phyloP scores from a whole-genome alignment of 495 filamentous ascomycete genomes.

The Sabuloglossum arenarium region DNA sequence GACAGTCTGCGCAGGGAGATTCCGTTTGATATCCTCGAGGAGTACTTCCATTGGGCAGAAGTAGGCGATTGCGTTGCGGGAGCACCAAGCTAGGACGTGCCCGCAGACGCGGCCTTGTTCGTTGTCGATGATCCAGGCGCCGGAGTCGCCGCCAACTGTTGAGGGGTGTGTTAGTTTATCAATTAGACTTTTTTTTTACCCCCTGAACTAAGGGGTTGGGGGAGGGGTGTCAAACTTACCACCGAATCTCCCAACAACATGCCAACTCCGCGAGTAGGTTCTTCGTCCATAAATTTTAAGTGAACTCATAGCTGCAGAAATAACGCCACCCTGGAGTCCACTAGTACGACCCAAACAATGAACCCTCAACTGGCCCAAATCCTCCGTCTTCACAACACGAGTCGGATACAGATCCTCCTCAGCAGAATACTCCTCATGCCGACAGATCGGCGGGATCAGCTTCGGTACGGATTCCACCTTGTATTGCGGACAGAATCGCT shows the following conservation, averaged over 20 bases:
- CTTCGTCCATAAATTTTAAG: constrained; percentile 66
- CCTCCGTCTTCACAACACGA: constrained; percentile 16
- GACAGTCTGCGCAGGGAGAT: constrained; percentile 35
- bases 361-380: constrained; percentile 49
- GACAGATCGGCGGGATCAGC: constrained; percentile 1
- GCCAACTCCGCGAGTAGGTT: constrained; percentile 64
- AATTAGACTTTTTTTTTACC: not conserved
- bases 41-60: constrained; percentile 89
- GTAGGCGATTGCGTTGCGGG: constrained; percentile 54
- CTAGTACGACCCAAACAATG: constrained; percentile 86
- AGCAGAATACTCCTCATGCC: not conserved
- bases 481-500: constrained; percentile 12
- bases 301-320: constrained; percentile 51
- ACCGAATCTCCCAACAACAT: constrained; percentile 51
- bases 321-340: constrained; percentile 57
- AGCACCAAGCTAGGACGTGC: constrained; percentile 74
- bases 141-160: constrained; percentile 75
- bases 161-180: not conserved
- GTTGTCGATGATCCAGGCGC: constrained; percentile 83
- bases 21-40: constrained; percentile 62
- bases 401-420: constrained; percentile 15
- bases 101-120: constrained; percentile 62
- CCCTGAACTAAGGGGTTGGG: too few relatives aligned
- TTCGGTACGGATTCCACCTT: not conserved
- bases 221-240: too few relatives aligned